Base-by-base conservation (phyloP, 2,329 filamentous ascomycete species). In the Fusarium falciforme region DNA sequence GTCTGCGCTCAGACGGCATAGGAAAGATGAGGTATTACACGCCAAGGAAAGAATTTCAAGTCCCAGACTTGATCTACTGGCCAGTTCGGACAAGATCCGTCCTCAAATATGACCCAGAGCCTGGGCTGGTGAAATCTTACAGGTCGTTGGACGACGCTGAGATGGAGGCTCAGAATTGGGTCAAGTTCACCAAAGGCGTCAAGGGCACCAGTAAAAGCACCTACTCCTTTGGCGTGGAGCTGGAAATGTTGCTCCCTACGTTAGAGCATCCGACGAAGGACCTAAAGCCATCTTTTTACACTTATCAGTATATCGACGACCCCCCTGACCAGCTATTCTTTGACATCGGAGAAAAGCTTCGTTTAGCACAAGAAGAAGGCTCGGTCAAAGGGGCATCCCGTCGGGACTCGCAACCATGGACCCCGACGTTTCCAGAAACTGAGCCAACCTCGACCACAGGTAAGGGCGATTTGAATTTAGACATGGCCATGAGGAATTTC, bases 201-300 rank as follows among this genome's bases (percentile, higher is more conserved):
- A 67, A 62, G 16, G 27, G 55, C 8, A 29, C 38, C 9, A 11
- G 20, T 4, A 64, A 63, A 8, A 58, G 61, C 38, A 54, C 16
- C 4, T 77, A 77, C 61, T 74, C 65, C 11, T 66, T 77, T 20
- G 75, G 73, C 12, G 49, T 77, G n/a, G 75, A 77, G 65, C 59
- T 77, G 10, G 75, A 77, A 52, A 35, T 76, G 25, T 52, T 67
- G 6, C 31, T 66, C 11, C 71, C 74, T n/a, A 29, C 36, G 12
- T 49, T 36, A n/a, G 14, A 52, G 14, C 11, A 4, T 38, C 29
- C 44, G 3, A 47, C 11, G 5, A 20, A 27, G 7, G 6, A 16
- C 10, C 25, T 31, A 11, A 8, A 29, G 17, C 36, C 29, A 8
- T 5, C 47, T 17, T 8, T 5, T 7, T 33, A 33, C 35, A 14